Percentiles rank a stretch among this genome's conserved stretches.
These are phyloP conservation scores for Glaciozyma antarctica DNA, from an alignment of 768 basidiomycete genomes.

Conservation along the genomic window DNA sequence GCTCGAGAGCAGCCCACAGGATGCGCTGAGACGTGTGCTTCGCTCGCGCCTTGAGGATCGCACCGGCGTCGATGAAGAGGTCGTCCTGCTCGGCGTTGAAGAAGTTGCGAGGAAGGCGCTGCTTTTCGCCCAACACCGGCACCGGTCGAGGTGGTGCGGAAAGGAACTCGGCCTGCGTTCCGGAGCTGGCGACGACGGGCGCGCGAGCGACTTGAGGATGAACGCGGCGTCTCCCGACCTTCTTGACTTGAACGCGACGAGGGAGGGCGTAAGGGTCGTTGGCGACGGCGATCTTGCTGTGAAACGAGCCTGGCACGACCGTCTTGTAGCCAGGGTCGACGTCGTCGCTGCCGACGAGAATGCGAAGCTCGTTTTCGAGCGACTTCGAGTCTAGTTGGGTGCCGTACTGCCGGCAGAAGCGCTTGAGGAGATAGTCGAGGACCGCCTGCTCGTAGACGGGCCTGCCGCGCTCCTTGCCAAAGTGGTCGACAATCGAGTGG, in stretches of 20 bases:
- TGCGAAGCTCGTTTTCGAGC: slow-evolving; percentile 27
- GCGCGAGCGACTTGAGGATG: not conserved
- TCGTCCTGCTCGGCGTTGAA: slow-evolving; percentile 87
- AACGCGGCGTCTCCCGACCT: not conserved
- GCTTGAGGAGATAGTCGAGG: slow-evolving; percentile 25
- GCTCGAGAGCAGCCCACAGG: slow-evolving; percentile 56
- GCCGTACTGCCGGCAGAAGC: slow-evolving; percentile 25
- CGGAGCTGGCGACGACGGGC: not conserved
- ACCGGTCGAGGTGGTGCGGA: slow-evolving; percentile 1
- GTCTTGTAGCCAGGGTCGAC: slow-evolving; percentile 5
- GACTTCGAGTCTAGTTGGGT: slow-evolving; percentile 13
- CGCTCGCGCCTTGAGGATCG: slow-evolving; percentile 70
- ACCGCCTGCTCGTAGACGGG: slow-evolving; percentile 2
- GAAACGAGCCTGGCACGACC: slow-evolving; percentile 6
- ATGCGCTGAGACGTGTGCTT: slow-evolving; percentile 48
- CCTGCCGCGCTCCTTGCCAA: slow-evolving; percentile 35
- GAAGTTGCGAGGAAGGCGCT: slow-evolving; percentile 55
- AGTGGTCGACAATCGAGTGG: slow-evolving; percentile 49
- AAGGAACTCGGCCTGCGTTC: slow-evolving; percentile 18
- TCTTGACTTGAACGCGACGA: not conserved
- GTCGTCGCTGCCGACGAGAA: slow-evolving; percentile 9
- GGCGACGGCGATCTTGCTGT: slow-evolving; percentile 3
- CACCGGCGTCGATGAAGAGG: slow-evolving; percentile 70
- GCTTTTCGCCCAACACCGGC: not conserved
- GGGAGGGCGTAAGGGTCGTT: slow-evolving; percentile 24